Evolutionary conservation across 169 alveolate genomes (phyloP).

Genomic region (Plasmodium gonderi): DNA sequence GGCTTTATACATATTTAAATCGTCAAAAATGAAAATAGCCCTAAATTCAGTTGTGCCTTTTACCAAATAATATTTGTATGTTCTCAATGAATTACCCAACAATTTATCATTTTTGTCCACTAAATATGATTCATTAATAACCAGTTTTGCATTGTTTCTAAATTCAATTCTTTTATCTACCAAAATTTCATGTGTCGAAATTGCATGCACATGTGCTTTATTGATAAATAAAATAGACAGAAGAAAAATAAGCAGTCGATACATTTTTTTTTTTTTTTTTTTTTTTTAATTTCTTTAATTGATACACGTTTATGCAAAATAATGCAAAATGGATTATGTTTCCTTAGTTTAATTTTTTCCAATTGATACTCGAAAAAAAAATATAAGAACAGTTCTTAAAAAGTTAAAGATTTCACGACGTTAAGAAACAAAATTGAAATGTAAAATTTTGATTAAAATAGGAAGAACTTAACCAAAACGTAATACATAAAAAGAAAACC

Average conservation of each 20-base stretch:
- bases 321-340: background rate
- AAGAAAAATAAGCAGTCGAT: constrained; percentile 1
- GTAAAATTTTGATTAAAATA: background rate
- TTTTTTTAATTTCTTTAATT: background rate
- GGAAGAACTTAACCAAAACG: background rate
- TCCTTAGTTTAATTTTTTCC: background rate
- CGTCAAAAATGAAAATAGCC: constrained; percentile 72
- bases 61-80: constrained; percentile 58
- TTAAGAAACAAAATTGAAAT: background rate
- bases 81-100: constrained; percentile 36
- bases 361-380: background rate
- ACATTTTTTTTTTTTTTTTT: too few relatives aligned
- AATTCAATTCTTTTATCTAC: constrained; percentile 48
- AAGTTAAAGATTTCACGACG: background rate
- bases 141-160: constrained; percentile 7
- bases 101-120: constrained; percentile 59
- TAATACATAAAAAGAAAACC: background rate
- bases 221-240: constrained; percentile 39
- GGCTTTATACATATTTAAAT: constrained; percentile 48
- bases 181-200: constrained; percentile 36
- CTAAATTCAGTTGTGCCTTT: constrained; percentile 42
- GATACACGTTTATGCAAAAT: background rate
- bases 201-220: background rate
- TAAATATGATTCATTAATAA: constrained; percentile 50
- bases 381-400: constrained; percentile 2